Percentiles rank a stretch among this genome's conserved stretches.
phyloP scores from a whole-genome alignment of 148 eudicot genomes.

The Cornus controversa region DNA sequence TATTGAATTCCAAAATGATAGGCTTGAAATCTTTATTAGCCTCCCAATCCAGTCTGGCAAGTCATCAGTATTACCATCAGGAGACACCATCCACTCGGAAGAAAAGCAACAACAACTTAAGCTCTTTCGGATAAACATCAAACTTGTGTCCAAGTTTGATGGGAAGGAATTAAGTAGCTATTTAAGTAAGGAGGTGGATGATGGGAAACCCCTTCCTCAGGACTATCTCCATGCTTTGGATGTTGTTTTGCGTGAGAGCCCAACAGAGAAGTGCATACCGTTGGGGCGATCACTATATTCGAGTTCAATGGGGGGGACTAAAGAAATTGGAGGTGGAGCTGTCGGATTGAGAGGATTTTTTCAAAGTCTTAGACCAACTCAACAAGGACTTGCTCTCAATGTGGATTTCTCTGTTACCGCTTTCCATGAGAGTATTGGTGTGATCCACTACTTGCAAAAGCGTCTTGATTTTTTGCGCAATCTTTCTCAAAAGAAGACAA shows the following conservation, averaged over 20 bases:
- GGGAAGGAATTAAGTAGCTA: constrained; percentile 58
- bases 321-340: constrained; percentile 88
- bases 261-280: constrained; percentile 59
- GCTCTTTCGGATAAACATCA: constrained; percentile 63
- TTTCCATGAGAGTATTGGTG: constrained; percentile 86
- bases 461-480: constrained; percentile 61
- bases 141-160: constrained; percentile 76
- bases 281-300: constrained; percentile 80
- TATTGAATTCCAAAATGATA: constrained; percentile 61
- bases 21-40: constrained; percentile 67
- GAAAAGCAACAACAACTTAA: constrained; percentile 34
- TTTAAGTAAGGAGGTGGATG: constrained; percentile 54
- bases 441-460: constrained; percentile 68
- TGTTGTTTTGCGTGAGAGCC: constrained; percentile 76
- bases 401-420: constrained; percentile 88
- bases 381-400: constrained; percentile 93
- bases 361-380: constrained; percentile 89
- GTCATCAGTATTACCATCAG: constrained; percentile 9
- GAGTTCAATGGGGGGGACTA: constrained; percentile 66
- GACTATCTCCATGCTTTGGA: constrained; percentile 93
- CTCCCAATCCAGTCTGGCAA: constrained; percentile 50
- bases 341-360: constrained; percentile 80
- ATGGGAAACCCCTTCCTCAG: constrained; percentile 69
- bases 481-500: constrained; percentile 42
- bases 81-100: constrained; percentile 6